phyloP scores from a whole-genome alignment of 179 eudicot genomes.

The Spergularia azorica region DNA sequence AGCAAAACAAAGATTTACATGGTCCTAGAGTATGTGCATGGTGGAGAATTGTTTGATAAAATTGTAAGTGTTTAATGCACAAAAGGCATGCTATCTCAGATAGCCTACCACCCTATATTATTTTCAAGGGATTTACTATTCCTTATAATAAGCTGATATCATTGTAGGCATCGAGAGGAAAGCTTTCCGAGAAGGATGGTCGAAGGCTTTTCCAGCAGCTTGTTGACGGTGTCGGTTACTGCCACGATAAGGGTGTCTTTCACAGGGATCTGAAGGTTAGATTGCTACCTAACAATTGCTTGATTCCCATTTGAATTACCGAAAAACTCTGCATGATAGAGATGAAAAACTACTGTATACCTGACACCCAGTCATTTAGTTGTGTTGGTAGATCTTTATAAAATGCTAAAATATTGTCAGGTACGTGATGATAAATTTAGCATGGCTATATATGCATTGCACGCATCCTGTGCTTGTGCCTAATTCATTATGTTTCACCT shows the following conservation, averaged over 20 bases:
- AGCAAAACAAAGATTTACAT: constrained; percentile 97
- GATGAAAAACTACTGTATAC: no score
- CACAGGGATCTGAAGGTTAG: constrained; percentile 93
- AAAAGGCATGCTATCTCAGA: background rate
- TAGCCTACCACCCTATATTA: background rate
- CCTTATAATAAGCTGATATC: constrained; percentile 17
- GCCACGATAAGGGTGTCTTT: constrained; percentile 87
- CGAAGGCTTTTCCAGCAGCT: constrained; percentile 86
- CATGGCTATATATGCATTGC: background rate
- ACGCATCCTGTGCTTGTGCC: background rate
- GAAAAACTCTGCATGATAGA: background rate
- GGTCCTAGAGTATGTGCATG: constrained; percentile 90
- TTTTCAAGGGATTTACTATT: constrained; percentile 10
- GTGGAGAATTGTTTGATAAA: constrained; percentile 91
- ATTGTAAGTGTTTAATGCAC: constrained; percentile 52
- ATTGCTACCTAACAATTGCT: constrained; percentile 1
- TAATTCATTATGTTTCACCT: background rate
- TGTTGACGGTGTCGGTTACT: constrained; percentile 85
- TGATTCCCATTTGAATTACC: background rate
- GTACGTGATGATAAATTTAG: no score
- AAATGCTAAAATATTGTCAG: no score
- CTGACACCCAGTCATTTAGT: no score
- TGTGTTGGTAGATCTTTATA: no score
- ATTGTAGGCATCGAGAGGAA: constrained; percentile 67
- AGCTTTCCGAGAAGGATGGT: constrained; percentile 63